phyloP scores from a whole-genome alignment of 140 eudicot genomes.

The Ambrosia hybrid region DNA sequence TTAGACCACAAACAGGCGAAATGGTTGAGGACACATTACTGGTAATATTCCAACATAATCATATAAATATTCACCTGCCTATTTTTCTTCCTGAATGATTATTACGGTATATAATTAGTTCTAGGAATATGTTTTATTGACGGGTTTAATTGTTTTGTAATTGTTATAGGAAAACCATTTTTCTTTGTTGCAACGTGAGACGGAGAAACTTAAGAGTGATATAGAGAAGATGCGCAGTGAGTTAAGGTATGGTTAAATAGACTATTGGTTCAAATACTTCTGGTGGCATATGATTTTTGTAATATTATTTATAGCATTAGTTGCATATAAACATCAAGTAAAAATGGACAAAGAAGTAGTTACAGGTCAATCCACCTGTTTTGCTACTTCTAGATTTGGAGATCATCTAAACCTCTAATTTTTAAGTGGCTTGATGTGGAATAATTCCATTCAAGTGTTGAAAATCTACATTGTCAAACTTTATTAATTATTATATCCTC shows the following conservation, averaged over 20 bases:
- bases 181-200: conserved; percentile 77
- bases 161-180: conserved; percentile 71
- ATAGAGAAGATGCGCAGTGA: conserved; percentile 90
- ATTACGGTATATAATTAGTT: too few relatives aligned
- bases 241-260: conserved; percentile 45
- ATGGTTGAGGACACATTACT: neutral
- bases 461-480: neutral
- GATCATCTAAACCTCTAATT: neutral
- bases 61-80: neutral
- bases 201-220: conserved; percentile 72
- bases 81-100: too few relatives aligned
- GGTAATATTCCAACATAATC: neutral
- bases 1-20: neutral
- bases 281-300: neutral
- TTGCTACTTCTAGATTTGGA: neutral
- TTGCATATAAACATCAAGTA: neutral
- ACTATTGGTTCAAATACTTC: conserved; percentile 8
- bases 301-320: neutral
- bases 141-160: neutral
- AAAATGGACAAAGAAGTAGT: neutral
- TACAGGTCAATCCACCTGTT: neutral
- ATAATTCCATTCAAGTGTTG: conserved; percentile 2
- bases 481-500: too few relatives aligned
- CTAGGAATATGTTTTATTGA: neutral
- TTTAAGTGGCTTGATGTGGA: neutral